Conservation (phyloP, 805 yeast genomes). For the Kodamaea neixiangensis region DNA sequence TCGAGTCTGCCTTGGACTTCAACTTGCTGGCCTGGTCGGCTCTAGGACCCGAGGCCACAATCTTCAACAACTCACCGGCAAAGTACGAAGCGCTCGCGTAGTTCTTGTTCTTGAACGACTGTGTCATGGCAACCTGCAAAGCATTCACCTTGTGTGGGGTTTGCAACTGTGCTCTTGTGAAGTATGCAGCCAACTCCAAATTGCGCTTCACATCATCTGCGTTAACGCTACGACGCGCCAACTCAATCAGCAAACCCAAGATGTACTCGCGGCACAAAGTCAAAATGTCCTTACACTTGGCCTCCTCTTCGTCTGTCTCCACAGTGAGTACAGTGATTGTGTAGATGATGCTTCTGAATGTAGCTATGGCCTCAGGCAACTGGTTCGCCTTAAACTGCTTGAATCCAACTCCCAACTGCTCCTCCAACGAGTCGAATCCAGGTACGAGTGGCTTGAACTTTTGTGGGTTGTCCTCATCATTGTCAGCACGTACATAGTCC, state of each 20-base stretch:
- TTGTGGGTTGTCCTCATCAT: conserved; percentile 53
- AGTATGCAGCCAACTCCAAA: conserved; percentile 93
- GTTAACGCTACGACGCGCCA: conserved; percentile 80
- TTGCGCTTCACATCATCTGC: conserved; percentile 76
- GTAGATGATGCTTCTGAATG: conserved; percentile 79
- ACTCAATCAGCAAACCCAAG: conserved; percentile 87
- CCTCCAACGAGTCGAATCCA: conserved; percentile 67
- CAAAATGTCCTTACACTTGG: conserved; percentile 70
- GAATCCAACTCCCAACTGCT: conserved; percentile 70
- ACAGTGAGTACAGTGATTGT: conserved; percentile 73
- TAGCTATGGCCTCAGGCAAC: conserved; percentile 74
- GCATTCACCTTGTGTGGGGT: conserved; percentile 86
- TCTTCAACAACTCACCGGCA: conserved; percentile 78
- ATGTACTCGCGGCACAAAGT: conserved; percentile 85
- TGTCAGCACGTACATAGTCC: conserved; percentile 66
- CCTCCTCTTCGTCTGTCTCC: conserved; percentile 70
- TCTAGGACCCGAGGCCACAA: conserved; percentile 72
- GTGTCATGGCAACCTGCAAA: conserved; percentile 92
- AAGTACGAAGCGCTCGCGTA: conserved; percentile 86
- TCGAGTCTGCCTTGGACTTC: conserved; percentile 74
- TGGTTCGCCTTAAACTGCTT: conserved; percentile 81
- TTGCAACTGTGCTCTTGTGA: conserved; percentile 80
- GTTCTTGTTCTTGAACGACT: conserved; percentile 85
- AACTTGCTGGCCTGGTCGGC: conserved; percentile 88
- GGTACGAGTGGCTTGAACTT: conserved; percentile 66